A percentile compares a stretch with the other conserved stretches of the same genome.
These are phyloP conservation scores for Rhizophlyctis rosea DNA, from an alignment of 192 early-diverging fungal species.

Conservation along the genomic window DNA sequence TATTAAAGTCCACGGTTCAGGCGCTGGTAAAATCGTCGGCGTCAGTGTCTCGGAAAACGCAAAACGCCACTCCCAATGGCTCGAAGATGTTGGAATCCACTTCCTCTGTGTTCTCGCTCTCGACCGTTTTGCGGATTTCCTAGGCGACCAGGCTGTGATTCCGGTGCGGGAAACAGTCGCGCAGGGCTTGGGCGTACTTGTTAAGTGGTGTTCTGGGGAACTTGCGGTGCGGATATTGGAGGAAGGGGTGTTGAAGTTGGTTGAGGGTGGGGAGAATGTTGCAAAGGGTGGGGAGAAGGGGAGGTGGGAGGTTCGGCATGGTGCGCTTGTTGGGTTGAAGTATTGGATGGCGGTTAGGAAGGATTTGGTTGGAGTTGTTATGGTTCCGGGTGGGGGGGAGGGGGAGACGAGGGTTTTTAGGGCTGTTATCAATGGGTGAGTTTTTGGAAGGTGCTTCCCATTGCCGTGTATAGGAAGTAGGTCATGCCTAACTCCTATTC, in stretches of 20 bases:
- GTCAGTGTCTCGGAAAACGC: conserved; percentile 55
- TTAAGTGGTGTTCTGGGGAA: conserved; percentile 49
- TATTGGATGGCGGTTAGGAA: conserved; percentile 90
- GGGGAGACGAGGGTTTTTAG: conserved; percentile 59
- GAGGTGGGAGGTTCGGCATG: conserved; percentile 92
- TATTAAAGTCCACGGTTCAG: conserved; percentile 79
- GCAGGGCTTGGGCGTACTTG: conserved; percentile 63
- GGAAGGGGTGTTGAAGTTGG: conserved; percentile 55
- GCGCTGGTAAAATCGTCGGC: conserved; percentile 71
- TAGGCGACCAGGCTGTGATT: conserved; percentile 89
- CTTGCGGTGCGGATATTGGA: conserved; percentile 59
- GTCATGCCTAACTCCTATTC: not conserved
- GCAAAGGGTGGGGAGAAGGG: conserved; percentile 27
- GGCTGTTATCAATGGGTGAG: conserved; percentile 76
- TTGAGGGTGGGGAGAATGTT: conserved; percentile 34
- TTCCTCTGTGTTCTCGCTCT: conserved; percentile 91
- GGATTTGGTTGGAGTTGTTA: conserved; percentile 76
- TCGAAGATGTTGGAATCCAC: conserved; percentile 85
- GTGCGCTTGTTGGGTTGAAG: conserved; percentile 87
- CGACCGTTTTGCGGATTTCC: conserved; percentile 96
- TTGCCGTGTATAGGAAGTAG: conserved; percentile 1
- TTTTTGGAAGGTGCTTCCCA: not conserved
- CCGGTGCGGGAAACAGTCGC: conserved; percentile 96
- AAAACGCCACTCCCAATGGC: conserved; percentile 66
- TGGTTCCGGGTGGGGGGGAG: conserved; percentile 34